These are phyloP conservation scores for Dacryopinax primogenitus DNA, from an alignment of 768 basidiomycete species.

Conservation along the genomic window DNA sequence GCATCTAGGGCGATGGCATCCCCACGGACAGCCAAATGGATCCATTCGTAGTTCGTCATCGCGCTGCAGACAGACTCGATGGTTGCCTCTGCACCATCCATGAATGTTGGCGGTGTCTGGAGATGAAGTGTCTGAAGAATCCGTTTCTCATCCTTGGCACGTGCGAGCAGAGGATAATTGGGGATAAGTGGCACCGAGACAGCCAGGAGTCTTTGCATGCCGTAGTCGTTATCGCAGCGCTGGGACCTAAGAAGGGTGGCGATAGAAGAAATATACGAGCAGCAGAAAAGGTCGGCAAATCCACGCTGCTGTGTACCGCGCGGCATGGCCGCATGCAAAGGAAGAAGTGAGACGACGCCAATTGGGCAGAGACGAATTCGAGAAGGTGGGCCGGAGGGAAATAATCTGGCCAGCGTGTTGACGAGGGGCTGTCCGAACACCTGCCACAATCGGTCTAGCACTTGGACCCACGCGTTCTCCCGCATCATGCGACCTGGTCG, in stretches of 20 bases:
- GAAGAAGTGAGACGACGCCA: slow-evolving; percentile 2
- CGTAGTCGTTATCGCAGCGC: background rate
- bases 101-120: background rate
- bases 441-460: slow-evolving; percentile 9
- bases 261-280: slow-evolving; percentile 13
- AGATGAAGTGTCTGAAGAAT: background rate
- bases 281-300: slow-evolving; percentile 9
- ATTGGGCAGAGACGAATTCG: slow-evolving; percentile 14
- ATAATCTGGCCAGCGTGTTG: background rate
- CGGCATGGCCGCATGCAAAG: slow-evolving; percentile 13
- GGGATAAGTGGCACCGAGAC: background rate
- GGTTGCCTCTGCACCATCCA: background rate
- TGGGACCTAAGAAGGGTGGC: background rate
- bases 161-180: background rate
- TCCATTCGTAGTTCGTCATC: background rate
- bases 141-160: slow-evolving; percentile 4
- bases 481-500: background rate
- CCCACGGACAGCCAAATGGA: background rate
- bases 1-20: background rate
- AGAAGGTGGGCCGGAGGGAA: background rate
- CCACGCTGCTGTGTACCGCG: background rate
- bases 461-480: background rate
- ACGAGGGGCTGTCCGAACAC: slow-evolving; percentile 11
- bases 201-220: background rate
- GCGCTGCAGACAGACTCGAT: background rate